Conservation (phyloP, 768 basidiomycete genomes). For the Lactarius pseudohatsudake region DNA sequence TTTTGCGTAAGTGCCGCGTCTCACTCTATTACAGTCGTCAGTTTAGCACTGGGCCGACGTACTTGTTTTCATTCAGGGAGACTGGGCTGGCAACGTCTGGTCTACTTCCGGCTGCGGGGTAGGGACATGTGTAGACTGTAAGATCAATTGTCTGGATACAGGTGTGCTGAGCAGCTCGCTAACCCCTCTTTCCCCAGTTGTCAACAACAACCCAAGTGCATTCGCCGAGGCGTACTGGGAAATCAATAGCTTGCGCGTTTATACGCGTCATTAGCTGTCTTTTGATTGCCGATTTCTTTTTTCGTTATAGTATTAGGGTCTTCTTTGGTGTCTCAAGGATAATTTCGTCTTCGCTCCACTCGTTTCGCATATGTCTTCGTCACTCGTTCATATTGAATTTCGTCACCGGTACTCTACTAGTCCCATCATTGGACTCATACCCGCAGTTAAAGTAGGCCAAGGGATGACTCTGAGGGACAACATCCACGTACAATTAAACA, state of each 20-base stretch:
- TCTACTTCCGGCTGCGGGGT: conserved; percentile 39
- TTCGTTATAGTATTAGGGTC: too few species aligned
- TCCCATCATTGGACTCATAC: too few species aligned
- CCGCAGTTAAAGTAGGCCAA: too few species aligned
- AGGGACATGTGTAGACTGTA: conserved; percentile 48
- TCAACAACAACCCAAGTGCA: conserved; percentile 55
- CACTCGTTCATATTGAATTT: too few species aligned
- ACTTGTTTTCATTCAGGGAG: conserved; percentile 17
- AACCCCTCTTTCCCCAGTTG: conserved; percentile 41
- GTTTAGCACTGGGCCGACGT: not conserved
- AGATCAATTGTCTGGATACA: conserved; percentile 30
- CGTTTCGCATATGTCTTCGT: too few species aligned
- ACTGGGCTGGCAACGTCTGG: conserved; percentile 26
- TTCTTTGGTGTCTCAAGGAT: too few species aligned
- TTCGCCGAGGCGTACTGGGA: conserved; percentile 72
- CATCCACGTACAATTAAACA: too few species aligned
- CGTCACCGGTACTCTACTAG: too few species aligned
- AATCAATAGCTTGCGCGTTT: conserved; percentile 60
- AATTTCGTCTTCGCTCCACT: too few species aligned
- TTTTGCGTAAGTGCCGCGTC: conserved; percentile 49
- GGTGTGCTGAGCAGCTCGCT: not conserved
- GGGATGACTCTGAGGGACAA: too few species aligned
- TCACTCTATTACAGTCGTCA: conserved; percentile 1
- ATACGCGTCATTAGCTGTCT: conserved; percentile 33
- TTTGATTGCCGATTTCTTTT: too few species aligned